Base-by-base conservation (phyloP, 2,329 filamentous ascomycete species). In the Pseudogymnoascus sp. region DNA sequence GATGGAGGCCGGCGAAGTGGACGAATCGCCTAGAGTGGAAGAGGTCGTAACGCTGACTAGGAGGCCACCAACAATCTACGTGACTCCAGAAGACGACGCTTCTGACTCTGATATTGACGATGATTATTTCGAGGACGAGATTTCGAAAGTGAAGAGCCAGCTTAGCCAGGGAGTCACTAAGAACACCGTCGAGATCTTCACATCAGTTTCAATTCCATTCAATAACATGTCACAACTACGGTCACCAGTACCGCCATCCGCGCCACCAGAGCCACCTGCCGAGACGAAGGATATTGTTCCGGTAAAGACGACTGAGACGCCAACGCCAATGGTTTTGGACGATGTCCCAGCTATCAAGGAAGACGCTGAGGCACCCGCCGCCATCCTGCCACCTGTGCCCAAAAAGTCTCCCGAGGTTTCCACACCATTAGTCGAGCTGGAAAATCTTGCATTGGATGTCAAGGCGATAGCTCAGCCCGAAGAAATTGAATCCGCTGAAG, bases 31-130 rank as follows among this genome's bases (percentile, higher is more conserved):
- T 4, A 59, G 37, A 25, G 58, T 40, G 18, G 58, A 59, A 40
- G 58, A 59, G 15, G 33, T 27, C 21, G 18, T n/a, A 27, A 59
- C 58, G n/a, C 27, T 59, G 33, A 40, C 40, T 15, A 27, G 59
- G 59, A 60, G 27, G 18, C 59, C 59, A 10, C 58, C 37, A 37
- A 37, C 33, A 29, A 37, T 18, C 33, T 37, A 60, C 40, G 39
- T 45, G 10, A 33, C 36, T 33, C 59, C 18, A 60, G 60, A 62
- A 27, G 62, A 63, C 21, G 62, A 63, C 72, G 42, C 61, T 13
- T 69, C 69, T 1, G 68, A 71, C 60, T 67, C 72, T 58, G 71
- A 72, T n/a, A 63, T 72, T 25, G 67, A 68, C 36, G 70, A 72
- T 60, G 64, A 67, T 31, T 72, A 71, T 59, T 72, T 72, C 18